A percentile compares a stretch with the other conserved stretches of the same genome.
Conservation (phyloP, 208 protist species). For the Lotmaria passim region DNA sequence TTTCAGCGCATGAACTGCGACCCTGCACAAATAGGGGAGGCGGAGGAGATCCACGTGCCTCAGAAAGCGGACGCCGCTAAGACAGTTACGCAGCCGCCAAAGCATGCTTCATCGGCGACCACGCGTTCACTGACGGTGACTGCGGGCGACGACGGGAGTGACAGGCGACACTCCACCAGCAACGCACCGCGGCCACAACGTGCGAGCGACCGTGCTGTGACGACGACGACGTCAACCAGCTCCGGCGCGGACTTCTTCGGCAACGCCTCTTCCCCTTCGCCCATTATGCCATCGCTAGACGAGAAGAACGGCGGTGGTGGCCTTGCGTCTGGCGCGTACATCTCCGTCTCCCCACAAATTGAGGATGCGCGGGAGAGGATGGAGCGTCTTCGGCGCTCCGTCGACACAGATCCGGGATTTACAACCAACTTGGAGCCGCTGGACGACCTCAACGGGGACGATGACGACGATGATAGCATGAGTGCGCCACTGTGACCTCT, state of each 20-base stretch:
- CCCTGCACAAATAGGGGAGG: background rate
- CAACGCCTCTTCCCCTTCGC: slow-evolving; percentile 8
- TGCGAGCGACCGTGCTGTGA: background rate
- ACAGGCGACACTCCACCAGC: background rate
- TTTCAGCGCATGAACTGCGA: background rate
- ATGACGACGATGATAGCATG: slow-evolving; percentile 11
- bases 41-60: background rate
- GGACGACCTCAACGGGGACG: slow-evolving; percentile 22
- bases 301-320: background rate
- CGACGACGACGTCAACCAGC: background rate
- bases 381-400: background rate
- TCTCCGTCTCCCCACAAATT: slow-evolving; percentile 2
- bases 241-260: background rate
- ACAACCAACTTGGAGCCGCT: slow-evolving; percentile 35
- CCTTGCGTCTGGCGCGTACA: background rate
- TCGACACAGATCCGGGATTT: slow-evolving; percentile 18
- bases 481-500: background rate
- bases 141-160: no score
- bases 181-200: background rate
- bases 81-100: background rate
- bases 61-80: background rate
- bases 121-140: background rate
- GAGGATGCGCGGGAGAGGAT: background rate
- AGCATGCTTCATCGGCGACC: slow-evolving; percentile 3
- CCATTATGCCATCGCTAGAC: slow-evolving; percentile 16